Conservation (phyloP, 176 grass and related monocot genomes). For the Hyparrhenia diplandra region DNA sequence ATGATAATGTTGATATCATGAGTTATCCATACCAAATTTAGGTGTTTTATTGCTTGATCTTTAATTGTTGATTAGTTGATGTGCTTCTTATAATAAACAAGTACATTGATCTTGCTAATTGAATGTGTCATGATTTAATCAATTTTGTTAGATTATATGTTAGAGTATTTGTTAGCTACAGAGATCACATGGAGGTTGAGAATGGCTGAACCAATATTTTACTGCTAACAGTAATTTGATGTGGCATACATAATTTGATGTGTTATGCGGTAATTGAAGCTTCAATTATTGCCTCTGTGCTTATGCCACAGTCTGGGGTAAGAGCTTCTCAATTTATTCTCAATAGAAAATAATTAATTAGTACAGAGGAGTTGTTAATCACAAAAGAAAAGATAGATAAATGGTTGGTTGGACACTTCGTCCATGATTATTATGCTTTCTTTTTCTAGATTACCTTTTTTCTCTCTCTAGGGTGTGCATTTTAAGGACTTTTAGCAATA, state of each 20-base stretch:
- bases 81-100: not conserved
- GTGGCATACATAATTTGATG: not conserved
- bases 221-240: slow-evolving; percentile 3
- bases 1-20: not conserved
- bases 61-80: slow-evolving; percentile 7
- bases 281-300: not conserved
- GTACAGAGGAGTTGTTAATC: slow-evolving; percentile 11
- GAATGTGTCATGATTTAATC: not conserved
- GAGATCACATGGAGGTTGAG: not conserved
- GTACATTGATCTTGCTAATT: not conserved
- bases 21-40: slow-evolving; percentile 9
- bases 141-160: too few relatives aligned
- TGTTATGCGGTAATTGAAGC: not conserved
- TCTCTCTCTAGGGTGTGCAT: not conserved
- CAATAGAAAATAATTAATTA: not conserved
- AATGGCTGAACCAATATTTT: not conserved
- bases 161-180: too few relatives aligned
- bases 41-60: slow-evolving; percentile 17
- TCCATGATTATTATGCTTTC: not conserved
- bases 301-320: not conserved
- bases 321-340: not conserved
- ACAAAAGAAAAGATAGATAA: not conserved
- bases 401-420: not conserved
- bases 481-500: slow-evolving; percentile 2
- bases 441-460: not conserved